Conservation (phyloP, 495 filamentous ascomycete species). For the Aspergillus baeticus region DNA sequence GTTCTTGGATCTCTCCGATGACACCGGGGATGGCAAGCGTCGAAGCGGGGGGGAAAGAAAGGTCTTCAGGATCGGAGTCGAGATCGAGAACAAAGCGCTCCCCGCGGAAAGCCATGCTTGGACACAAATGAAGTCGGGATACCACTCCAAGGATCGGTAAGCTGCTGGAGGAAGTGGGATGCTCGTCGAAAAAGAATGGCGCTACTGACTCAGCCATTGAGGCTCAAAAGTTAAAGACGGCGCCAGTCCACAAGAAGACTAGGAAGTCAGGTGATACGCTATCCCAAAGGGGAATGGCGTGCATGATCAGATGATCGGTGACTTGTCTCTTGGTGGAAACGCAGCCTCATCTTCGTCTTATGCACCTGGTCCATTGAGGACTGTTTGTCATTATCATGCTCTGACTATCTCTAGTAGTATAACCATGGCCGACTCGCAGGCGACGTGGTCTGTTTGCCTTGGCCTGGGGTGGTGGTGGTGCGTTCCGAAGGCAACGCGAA, state of each 20-base stretch:
- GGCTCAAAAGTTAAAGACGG: conserved; percentile 45
- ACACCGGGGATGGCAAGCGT: conserved; percentile 43
- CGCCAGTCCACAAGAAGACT: conserved; percentile 24
- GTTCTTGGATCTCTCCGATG: conserved; percentile 78
- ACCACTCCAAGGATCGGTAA: background rate
- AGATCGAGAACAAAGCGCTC: conserved; percentile 60
- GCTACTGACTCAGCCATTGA: conserved; percentile 24
- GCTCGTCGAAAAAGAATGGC: background rate
- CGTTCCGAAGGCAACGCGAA: background rate
- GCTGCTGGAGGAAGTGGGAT: conserved; percentile 16
- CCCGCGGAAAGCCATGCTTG: conserved; percentile 56
- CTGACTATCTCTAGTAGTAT: background rate
- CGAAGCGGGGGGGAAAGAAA: conserved; percentile 18
- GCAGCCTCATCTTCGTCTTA: background rate
- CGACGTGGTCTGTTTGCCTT: background rate
- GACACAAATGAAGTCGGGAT: background rate
- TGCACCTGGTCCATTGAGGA: background rate
- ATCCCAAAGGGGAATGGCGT: conserved; percentile 23
- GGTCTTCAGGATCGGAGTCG: conserved; percentile 37
- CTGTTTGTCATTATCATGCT: background rate
- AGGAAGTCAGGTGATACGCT: conserved; percentile 18
- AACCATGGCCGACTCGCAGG: background rate
- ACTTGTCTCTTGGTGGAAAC: background rate
- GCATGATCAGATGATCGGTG: conserved; percentile 18
- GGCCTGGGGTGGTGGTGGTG: background rate